phyloP scores from a whole-genome alignment of 371 early-diverging fungal species.

The Mortierella sp. region DNA sequence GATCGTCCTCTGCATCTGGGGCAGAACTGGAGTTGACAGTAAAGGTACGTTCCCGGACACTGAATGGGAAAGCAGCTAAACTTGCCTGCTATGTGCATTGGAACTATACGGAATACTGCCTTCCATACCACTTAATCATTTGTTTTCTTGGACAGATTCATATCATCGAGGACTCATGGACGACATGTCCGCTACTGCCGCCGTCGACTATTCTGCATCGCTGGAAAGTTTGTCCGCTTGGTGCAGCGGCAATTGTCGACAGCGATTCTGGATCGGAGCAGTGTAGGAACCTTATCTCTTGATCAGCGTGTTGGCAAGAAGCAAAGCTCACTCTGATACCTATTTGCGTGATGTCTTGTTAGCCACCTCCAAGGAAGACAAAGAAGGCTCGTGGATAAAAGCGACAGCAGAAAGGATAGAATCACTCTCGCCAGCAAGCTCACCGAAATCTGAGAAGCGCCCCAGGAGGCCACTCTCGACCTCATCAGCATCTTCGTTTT shows the following conservation, averaged over 20 bases:
- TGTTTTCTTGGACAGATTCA: conserved; percentile 31
- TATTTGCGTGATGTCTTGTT: background rate
- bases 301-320: too few relatives aligned
- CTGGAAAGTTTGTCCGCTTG: conserved; percentile 35
- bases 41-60: conserved; percentile 23
- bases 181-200: conserved; percentile 40
- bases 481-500: conserved; percentile 20
- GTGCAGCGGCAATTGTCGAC: conserved; percentile 7
- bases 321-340: background rate
- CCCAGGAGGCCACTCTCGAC: conserved; percentile 31
- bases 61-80: background rate
- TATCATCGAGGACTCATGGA: conserved; percentile 48
- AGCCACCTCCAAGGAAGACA: conserved; percentile 27
- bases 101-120: too few relatives aligned
- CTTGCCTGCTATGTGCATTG: too few relatives aligned
- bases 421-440: conserved; percentile 30
- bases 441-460: conserved; percentile 28
- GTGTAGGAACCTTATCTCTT: background rate
- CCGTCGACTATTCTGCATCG: conserved; percentile 48
- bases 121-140: too few relatives aligned
- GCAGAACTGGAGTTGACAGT: conserved; percentile 44
- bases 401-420: conserved; percentile 26
- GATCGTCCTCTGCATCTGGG: conserved; percentile 22
- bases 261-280: conserved; percentile 1
- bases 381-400: conserved; percentile 28